A percentile compares a stretch with the other conserved stretches of the same genome.
These are phyloP conservation scores for Gilbertella persicaria DNA, from an alignment of 371 early-diverging fungal genomes.

Conservation along the genomic window DNA sequence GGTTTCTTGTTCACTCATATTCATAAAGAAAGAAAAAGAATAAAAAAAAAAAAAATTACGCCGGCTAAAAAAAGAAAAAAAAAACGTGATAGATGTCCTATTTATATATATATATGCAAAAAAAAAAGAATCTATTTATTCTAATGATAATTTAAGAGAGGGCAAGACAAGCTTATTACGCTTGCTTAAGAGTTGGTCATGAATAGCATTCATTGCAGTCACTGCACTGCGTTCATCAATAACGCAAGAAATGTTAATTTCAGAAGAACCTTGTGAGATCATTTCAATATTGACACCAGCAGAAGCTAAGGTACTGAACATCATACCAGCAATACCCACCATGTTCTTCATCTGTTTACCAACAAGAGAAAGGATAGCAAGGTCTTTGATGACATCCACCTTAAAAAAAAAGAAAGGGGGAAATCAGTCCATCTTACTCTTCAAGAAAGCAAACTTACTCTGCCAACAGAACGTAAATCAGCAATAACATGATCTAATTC, in stretches of 20 bases:
- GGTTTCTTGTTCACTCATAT: neutral
- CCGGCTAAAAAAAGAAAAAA: neutral
- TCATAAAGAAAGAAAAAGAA: neutral
- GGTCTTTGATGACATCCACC: constrained; percentile 75
- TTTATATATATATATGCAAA: neutral
- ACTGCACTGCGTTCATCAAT: constrained; percentile 74
- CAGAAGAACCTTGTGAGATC: constrained; percentile 97
- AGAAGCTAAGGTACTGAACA: constrained; percentile 91
- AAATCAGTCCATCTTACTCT: neutral
- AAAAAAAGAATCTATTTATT: constrained; percentile 7
- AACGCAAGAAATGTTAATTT: constrained; percentile 98
- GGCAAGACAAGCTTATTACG: constrained; percentile 28
- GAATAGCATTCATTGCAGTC: constrained; percentile 85
- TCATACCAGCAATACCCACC: constrained; percentile 92
- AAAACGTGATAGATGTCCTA: neutral
- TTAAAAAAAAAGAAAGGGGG: constrained; percentile 5
- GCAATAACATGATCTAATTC: constrained; percentile 69
- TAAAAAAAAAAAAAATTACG: neutral
- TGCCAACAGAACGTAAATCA: constrained; percentile 72
- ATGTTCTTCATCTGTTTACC: constrained; percentile 95
- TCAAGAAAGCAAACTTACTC: constrained; percentile 42
- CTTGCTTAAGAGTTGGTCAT: constrained; percentile 64
- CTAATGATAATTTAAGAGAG: constrained; percentile 23
- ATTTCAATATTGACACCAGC: constrained; percentile 96
- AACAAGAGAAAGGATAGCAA: constrained; percentile 95